Evolutionary conservation across 805 yeast species (phyloP).

Genomic region (Brettanomyces custersianus): DNA sequence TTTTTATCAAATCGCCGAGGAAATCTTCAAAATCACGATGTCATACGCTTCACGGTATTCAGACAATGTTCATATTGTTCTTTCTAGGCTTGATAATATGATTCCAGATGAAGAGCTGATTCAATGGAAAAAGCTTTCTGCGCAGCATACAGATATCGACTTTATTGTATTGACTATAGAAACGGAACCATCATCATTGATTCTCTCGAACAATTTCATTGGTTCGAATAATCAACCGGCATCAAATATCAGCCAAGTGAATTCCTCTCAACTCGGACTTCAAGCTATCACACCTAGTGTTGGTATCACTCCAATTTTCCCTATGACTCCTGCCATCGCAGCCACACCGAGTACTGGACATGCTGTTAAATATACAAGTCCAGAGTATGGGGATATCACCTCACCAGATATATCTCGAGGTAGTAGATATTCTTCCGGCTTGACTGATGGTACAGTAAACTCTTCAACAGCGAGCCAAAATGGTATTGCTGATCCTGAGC

Average conservation of each 20-base stretch:
- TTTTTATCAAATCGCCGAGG: conserved; percentile 54
- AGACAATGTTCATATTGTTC: conserved; percentile 53
- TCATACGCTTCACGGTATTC: conserved; percentile 29
- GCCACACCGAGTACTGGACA: not conserved
- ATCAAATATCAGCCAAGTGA: not conserved
- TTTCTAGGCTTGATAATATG: conserved; percentile 63
- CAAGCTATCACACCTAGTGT: not conserved
- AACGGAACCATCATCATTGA: conserved; percentile 39
- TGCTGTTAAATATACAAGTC: not conserved
- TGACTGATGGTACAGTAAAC: not conserved
- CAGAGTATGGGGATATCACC: conserved; percentile 17
- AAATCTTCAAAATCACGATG: conserved; percentile 55
- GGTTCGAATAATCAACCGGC: conserved; percentile 10
- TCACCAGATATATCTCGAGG: conserved; percentile 18
- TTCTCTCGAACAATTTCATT: conserved; percentile 19
- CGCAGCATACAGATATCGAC: conserved; percentile 45
- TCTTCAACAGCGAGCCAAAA: conserved; percentile 2
- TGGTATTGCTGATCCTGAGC: conserved; percentile 9
- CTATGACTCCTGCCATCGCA: not conserved
- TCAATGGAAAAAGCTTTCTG: conserved; percentile 69
- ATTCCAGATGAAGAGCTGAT: conserved; percentile 76
- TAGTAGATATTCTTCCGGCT: not conserved
- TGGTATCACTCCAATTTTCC: not conserved
- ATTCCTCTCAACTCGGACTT: not conserved
- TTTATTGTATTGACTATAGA: conserved; percentile 65